Base-by-base conservation (phyloP, 2,329 filamentous ascomycete species). In the Bipolaris bicolor region DNA sequence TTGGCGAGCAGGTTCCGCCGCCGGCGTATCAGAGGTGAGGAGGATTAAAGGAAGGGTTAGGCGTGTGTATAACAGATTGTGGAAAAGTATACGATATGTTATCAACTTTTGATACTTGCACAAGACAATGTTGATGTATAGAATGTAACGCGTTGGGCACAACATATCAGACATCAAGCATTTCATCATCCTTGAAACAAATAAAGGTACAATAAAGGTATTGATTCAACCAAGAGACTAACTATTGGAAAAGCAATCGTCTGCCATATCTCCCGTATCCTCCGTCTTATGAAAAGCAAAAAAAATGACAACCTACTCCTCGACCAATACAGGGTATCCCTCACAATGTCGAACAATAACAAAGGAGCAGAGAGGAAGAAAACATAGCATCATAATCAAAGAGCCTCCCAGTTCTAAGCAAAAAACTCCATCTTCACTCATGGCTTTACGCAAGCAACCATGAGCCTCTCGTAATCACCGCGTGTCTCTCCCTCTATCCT, bases 401-500 rank as follows among this genome's bases (percentile, higher is more conserved):
- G 3, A 18, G 16, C 22, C 33, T 18, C 15, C 22, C 40, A 16
- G 29, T 3, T 7, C 13, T 33, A 20, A 26, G 24, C 26, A 29
- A 44, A 44, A n/a, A 44, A 29, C 13, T 24, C 13, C 3, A 15
- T n/a, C 29, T 44, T n/a, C 18, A 1, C 26, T 58, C 29, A 68
- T n/a, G 62, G 60, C 67, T 78, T 76, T 61, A 86, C 72, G 69
- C 85, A 79, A 60, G 89, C 91, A 63, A 96, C 77, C 84, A 97
- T 82, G 69, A 94, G 77, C 65, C 79, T 84, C 78, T 90, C 83
- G 67, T 95, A 96, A 76, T 97, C 89, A 4, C 92, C 91, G 60
- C 89, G 91, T 5, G 91, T 96, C 81, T 98, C 94, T 2, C 88
- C 87, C 71, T 85, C 86, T 69, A 98, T 90, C 46, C 92, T 83